Evolutionary conservation across 1,139 yeast genomes (phyloP).

Genomic region (Geotrichum reessii): DNA sequence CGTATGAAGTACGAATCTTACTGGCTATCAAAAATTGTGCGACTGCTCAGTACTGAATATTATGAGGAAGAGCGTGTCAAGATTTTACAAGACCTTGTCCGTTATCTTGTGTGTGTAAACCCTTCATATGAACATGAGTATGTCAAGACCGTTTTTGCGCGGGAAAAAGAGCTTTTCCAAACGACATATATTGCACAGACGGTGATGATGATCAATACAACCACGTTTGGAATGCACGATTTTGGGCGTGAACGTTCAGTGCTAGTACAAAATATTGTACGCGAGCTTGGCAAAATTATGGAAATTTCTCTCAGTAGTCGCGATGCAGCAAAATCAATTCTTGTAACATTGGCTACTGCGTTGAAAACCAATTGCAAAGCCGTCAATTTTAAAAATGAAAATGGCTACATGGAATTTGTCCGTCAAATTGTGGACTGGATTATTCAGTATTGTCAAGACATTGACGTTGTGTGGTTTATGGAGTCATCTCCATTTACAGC

Average conservation of each 20-base stretch:
- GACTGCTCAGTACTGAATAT: background rate
- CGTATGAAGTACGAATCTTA: conserved; percentile 9
- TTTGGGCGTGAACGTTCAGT: background rate
- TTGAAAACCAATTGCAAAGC: conserved; percentile 10
- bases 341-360: conserved; percentile 1
- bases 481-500: conserved; percentile 7
- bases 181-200: background rate
- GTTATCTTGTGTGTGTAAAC: conserved; percentile 8
- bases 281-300: background rate
- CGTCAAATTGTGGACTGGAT: conserved; percentile 10
- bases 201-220: background rate
- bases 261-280: background rate
- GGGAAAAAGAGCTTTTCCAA: background rate
- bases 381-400: conserved; percentile 5
- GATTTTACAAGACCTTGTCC: conserved; percentile 4
- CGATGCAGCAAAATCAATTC: background rate
- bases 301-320: background rate
- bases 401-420: conserved; percentile 12
- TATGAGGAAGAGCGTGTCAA: conserved; percentile 10
- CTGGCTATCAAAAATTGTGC: conserved; percentile 8
- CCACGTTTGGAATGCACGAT: background rate
- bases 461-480: conserved; percentile 12
- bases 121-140: conserved; percentile 8
- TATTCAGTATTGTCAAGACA: conserved; percentile 1
- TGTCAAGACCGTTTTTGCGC: conserved; percentile 7